Conservation (phyloP, 2,329 filamentous ascomycete species). For the Penicillium sp. region DNA sequence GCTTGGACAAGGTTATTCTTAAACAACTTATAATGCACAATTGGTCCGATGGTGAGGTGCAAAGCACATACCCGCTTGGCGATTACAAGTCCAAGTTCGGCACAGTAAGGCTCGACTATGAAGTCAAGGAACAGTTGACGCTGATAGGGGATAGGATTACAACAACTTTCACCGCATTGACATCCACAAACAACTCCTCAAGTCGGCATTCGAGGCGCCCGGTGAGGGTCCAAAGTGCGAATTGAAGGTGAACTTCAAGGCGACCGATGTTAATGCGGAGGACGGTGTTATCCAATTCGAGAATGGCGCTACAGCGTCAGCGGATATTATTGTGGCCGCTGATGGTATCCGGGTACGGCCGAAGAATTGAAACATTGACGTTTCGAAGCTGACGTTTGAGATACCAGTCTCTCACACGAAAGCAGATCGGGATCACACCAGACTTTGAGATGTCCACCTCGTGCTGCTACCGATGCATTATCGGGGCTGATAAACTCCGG, state of each 20-base stretch:
- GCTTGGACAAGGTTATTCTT: conserved; percentile 17
- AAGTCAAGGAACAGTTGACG: no score
- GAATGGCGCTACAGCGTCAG: conserved; percentile 12
- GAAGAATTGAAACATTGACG: neutral
- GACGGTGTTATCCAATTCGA: conserved; percentile 17
- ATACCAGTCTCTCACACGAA: conserved; percentile 15
- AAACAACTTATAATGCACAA: conserved; percentile 27
- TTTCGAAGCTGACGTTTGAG: no score
- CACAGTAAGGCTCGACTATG: conserved; percentile 1
- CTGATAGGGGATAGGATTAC: conserved; percentile 11
- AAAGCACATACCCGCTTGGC: conserved; percentile 20
- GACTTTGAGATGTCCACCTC: conserved; percentile 30
- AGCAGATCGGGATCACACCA: conserved; percentile 25
- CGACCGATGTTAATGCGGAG: conserved; percentile 13
- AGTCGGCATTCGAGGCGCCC: conserved; percentile 17
- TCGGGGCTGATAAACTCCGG: conserved; percentile 20
- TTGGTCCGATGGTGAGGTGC: conserved; percentile 22
- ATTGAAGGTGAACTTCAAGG: conserved; percentile 19
- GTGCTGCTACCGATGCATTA: conserved; percentile 28
- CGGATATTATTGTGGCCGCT: conserved; percentile 20
- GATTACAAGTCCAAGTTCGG: conserved; percentile 24
- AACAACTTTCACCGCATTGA: conserved; percentile 25
- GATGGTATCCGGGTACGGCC: conserved; percentile 20
- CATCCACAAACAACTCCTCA: conserved; percentile 20
- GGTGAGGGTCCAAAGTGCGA: conserved; percentile 15